These are phyloP conservation scores for Stentor roeselii DNA, from an alignment of 73 alveolate species.

Conservation along the genomic window DNA sequence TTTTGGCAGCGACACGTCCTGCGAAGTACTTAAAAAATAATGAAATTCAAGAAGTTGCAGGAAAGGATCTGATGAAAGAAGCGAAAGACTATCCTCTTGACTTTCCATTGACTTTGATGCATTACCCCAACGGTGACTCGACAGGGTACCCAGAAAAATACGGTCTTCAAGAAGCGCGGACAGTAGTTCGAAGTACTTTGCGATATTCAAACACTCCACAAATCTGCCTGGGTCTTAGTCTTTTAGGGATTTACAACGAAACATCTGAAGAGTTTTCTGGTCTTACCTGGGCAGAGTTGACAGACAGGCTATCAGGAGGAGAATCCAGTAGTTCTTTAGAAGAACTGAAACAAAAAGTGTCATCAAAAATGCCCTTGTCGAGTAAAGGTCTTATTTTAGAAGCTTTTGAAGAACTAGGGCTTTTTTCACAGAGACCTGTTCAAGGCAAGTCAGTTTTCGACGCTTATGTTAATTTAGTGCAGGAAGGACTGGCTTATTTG, in stretches of 20 bases:
- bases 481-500: neutral
- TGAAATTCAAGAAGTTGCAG: slow-evolving; percentile 30
- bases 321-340: neutral
- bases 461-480: neutral
- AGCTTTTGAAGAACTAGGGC: neutral
- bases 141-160: neutral
- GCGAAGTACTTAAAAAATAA: slow-evolving; percentile 54
- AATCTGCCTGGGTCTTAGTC: neutral
- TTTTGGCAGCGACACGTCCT: slow-evolving; percentile 46
- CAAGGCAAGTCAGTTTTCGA: neutral
- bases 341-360: neutral
- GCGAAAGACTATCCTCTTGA: neutral
- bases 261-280: neutral
- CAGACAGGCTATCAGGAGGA: neutral
- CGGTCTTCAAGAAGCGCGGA: neutral
- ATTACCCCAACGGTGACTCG: slow-evolving; percentile 18
- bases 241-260: slow-evolving; percentile 18
- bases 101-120: neutral
- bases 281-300: neutral
- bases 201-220: neutral
- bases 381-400: neutral
- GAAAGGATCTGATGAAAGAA: slow-evolving; percentile 30
- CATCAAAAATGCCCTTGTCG: neutral
- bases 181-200: neutral
- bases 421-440: neutral